These are phyloP conservation scores for Populus tremula DNA, from an alignment of 345 rosid genomes.

Conservation along the genomic window DNA sequence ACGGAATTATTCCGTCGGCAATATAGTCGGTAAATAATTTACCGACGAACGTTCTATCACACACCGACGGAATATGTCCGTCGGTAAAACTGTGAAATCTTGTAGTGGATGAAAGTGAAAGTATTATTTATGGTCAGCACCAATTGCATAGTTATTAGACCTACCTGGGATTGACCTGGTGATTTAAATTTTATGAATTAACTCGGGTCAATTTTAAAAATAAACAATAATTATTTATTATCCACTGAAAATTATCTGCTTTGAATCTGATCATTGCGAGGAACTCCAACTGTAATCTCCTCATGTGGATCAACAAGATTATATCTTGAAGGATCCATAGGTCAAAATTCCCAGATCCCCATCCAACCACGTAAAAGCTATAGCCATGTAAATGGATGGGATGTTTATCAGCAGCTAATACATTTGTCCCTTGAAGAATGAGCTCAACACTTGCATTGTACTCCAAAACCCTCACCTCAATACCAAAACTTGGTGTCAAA, in stretches of 20 bases:
- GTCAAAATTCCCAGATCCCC: conserved; percentile 12
- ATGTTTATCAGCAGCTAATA: conserved; percentile 10
- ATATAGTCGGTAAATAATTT: too few species aligned
- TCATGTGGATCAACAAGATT: conserved; percentile 14
- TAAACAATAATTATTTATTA: too few species aligned
- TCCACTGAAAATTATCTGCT: background rate
- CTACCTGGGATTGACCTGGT: too few species aligned
- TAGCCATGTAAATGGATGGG: conserved; percentile 26
- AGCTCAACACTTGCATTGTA: conserved; percentile 4
- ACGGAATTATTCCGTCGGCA: too few species aligned
- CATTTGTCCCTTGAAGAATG: conserved; percentile 12
- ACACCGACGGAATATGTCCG: too few species aligned
- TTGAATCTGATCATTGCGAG: conserved; percentile 13
- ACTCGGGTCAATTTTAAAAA: too few species aligned
- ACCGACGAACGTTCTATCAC: too few species aligned
- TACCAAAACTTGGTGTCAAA: conserved; percentile 5
- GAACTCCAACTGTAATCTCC: conserved; percentile 13
- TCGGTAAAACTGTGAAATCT: too few species aligned
- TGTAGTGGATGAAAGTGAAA: too few species aligned
- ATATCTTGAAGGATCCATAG: background rate
- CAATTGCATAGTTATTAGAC: too few species aligned
- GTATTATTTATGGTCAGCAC: too few species aligned
- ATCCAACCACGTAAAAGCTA: conserved; percentile 19
- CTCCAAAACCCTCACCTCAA: conserved; percentile 6
- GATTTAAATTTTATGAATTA: fast-evolving